Evolutionary conservation across 768 basidiomycete genomes (phyloP), one percentile per base, ranked within the genome.

Genomic region (Trametes elegans): DNA sequence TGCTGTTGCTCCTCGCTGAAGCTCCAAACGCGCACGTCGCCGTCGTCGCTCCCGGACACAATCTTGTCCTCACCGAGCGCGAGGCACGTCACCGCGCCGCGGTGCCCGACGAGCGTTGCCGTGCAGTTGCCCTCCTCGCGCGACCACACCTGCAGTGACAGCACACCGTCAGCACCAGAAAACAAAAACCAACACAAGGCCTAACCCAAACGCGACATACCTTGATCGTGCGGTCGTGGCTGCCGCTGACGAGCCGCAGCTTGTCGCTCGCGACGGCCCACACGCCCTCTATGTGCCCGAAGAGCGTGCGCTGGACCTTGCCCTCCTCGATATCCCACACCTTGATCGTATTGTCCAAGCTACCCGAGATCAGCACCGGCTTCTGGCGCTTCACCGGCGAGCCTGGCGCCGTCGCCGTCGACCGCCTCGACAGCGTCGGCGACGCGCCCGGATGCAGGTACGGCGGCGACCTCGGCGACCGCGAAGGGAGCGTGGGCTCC

Each of bases 241-340:
- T 95, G 7, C 85, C 95, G 49, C 90, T 94, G 23, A 94, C 93
- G 44, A 99, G 75, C 49, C 96, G 78, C 64, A 98, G 77, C 66
- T 93, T 89, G 70, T 99, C 94, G 61, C 88, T 85, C 21, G 93
- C 93, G 27, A 98, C 89, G 3, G 85, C 87, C 97, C 97, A 99
- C 16, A 99, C 93, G 49, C 97, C 97, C 68, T 99, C 97, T 63
- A 98, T 94, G 69, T 98, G 95, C 1, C 95, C 97, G 69, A 99
- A 99, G 58, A 95, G 79, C 36, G 97, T 98, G 64, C 82, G 77
- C 43, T 81, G 74, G 21, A 85, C 78, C 64, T 86, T 83, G 35
- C 88, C 93, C 1, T 85, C 82, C 63, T 95, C 92, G 24, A 98
- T 83, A 65, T 98, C 93, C 97, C 97, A 99, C 36, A 95, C 65